Evolutionary conservation across 177 flowering plant species (phyloP).

Genomic region (Tripterygium wilfordii): DNA sequence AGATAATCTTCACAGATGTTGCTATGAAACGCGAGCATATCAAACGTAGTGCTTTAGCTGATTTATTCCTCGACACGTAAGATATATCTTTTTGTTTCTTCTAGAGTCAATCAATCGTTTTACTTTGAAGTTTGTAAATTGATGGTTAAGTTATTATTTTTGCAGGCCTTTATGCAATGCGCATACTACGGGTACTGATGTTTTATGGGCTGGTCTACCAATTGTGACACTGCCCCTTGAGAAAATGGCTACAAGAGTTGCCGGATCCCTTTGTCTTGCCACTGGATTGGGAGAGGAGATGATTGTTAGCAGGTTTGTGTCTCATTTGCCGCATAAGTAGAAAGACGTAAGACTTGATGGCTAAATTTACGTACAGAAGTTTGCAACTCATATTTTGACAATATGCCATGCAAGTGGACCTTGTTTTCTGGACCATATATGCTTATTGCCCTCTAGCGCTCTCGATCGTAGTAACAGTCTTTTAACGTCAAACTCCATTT

Average conservation of each 20-base stretch:
- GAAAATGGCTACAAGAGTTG: constrained; percentile 99
- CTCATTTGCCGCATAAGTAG: background rate
- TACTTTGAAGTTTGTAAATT: too few relatives aligned
- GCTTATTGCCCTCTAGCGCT: too few relatives aligned
- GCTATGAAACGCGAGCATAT: constrained; percentile 94
- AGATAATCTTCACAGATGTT: constrained; percentile 95
- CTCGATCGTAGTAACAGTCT: too few relatives aligned
- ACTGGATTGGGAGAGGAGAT: constrained; percentile 96
- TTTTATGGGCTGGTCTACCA: constrained; percentile 98
- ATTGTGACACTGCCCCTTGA: constrained; percentile 93
- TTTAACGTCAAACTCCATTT: too few relatives aligned
- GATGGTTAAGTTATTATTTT: constrained; percentile 1
- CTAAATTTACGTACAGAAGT: too few relatives aligned
- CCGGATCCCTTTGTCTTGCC: constrained; percentile 91
- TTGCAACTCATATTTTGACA: too few relatives aligned
- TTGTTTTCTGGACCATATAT: too few relatives aligned
- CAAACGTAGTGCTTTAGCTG: constrained; percentile 89
- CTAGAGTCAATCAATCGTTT: background rate
- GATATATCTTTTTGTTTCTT: constrained; percentile 1
- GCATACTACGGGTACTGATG: constrained; percentile 97
- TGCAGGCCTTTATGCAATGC: constrained; percentile 99
- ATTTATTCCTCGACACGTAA: constrained; percentile 94
- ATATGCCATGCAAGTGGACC: too few relatives aligned
- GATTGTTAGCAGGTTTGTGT: constrained; percentile 76
- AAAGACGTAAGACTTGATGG: too few relatives aligned